These are phyloP conservation scores for Diaporthe aspalathi DNA, from an alignment of 2,329 filamentous ascomycete species.

Conservation along the genomic window DNA sequence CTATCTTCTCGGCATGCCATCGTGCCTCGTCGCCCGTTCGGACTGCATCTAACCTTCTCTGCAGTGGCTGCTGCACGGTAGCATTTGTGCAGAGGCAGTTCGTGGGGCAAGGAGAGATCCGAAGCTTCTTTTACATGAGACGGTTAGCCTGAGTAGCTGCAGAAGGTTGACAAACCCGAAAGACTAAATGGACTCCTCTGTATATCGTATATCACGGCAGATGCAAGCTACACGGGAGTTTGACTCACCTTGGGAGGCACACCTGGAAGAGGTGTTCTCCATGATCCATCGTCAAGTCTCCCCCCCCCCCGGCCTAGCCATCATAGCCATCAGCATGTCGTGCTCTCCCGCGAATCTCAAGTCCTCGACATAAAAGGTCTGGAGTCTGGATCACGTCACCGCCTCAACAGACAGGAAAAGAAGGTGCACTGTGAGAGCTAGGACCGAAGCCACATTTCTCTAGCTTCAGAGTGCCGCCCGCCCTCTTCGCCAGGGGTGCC, in stretches of 20 bases:
- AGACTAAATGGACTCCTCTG: neutral
- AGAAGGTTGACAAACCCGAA: constrained; percentile 17
- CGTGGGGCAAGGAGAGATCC: constrained; percentile 29
- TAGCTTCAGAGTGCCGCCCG: constrained; percentile 17
- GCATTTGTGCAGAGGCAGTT: constrained; percentile 20
- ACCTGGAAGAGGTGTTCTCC: constrained; percentile 5
- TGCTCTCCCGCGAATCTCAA: constrained; percentile 31
- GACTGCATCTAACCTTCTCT: constrained; percentile 19
- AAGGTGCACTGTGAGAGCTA: constrained; percentile 26
- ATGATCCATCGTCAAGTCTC: neutral
- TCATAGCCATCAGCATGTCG: constrained; percentile 18
- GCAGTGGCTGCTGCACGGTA: constrained; percentile 12
- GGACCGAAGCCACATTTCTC: constrained; percentile 32
- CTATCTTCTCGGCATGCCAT: constrained; percentile 22
- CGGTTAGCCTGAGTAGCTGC: constrained; percentile 24
- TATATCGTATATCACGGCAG: constrained; percentile 21
- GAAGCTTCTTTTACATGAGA: constrained; percentile 29
- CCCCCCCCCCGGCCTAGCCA: constrained; percentile 2
- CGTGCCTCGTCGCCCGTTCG: constrained; percentile 22
- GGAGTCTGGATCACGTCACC: constrained; percentile 21
- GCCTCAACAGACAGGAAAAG: constrained; percentile 6
- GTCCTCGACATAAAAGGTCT: neutral
- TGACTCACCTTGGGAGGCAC: constrained; percentile 8
- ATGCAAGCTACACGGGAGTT: constrained; percentile 14
- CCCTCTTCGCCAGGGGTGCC: neutral